These are phyloP conservation scores for Theileria annulata DNA, from an alignment of 169 alveolate genomes.

Conservation along the genomic window DNA sequence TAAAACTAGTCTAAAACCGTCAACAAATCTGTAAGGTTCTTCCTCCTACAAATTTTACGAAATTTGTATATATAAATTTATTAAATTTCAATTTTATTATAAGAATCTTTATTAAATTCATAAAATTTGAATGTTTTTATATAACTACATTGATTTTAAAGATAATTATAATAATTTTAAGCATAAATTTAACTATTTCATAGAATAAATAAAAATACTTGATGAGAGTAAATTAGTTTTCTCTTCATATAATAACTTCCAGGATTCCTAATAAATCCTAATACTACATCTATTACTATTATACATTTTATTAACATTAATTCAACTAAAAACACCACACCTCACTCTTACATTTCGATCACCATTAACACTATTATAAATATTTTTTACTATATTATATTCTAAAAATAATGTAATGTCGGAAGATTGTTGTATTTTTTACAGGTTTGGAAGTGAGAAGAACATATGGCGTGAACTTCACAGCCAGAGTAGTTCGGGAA, in stretches of 20 bases:
- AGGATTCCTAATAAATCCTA: constrained; percentile 1
- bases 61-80: not conserved
- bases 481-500: constrained; percentile 35
- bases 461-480: constrained; percentile 67
- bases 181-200: not conserved
- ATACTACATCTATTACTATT: not conserved
- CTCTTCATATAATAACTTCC: constrained; percentile 1
- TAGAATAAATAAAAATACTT: not conserved
- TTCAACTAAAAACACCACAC: not conserved
- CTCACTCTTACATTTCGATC: not conserved
- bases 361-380: not conserved
- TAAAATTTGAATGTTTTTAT: not conserved
- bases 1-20: constrained; percentile 70
- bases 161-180: not conserved
- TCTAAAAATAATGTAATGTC: constrained; percentile 1
- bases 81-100: too few species aligned
- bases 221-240: not conserved
- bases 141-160: not conserved
- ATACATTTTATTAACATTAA: not conserved
- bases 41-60: not conserved
- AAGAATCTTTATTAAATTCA: not conserved
- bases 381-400: not conserved
- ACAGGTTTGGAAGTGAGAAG: constrained; percentile 70
- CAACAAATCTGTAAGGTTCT: constrained; percentile 35
- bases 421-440: constrained; percentile 37